These are phyloP conservation scores for bread wheat (Triticum aestivum) DNA, from an alignment of 176 grass and related monocot species.

Conservation along the genomic window DNA sequence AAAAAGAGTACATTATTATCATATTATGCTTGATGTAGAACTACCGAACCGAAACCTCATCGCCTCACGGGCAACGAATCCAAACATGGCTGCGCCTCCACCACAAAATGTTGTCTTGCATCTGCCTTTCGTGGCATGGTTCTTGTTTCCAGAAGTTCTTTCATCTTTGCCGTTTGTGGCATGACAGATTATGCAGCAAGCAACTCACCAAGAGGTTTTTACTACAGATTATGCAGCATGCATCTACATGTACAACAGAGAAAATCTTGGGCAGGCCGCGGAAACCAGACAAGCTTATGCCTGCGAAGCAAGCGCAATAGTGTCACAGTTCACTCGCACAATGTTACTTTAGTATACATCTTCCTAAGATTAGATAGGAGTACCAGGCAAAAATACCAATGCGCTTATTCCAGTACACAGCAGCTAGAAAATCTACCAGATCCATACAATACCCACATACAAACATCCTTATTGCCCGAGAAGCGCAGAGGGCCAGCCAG, in stretches of 20 bases:
- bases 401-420: constrained; percentile 44
- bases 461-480: constrained; percentile 29
- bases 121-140: not conserved
- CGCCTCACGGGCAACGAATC: too few species aligned
- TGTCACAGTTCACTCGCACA: not conserved
- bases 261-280: not conserved
- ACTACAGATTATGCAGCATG: not conserved
- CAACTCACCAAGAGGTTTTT: not conserved
- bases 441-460: constrained; percentile 42
- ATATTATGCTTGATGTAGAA: not conserved
- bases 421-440: constrained; percentile 35
- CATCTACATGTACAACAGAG: not conserved
- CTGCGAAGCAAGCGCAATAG: constrained; percentile 4
- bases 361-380: constrained; percentile 42
- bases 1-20: too few species aligned
- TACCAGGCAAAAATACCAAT: constrained; percentile 24
- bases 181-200: too few species aligned
- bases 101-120: not conserved
- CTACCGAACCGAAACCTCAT: not conserved
- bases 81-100: not conserved
- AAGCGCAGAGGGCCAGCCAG: not conserved
- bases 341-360: constrained; percentile 39
- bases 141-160: not conserved
- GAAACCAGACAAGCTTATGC: constrained; percentile 36
- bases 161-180: not conserved